Evolutionary conservation across 306 rosid genomes (phyloP).

Genomic region (Pyrus communis): DNA sequence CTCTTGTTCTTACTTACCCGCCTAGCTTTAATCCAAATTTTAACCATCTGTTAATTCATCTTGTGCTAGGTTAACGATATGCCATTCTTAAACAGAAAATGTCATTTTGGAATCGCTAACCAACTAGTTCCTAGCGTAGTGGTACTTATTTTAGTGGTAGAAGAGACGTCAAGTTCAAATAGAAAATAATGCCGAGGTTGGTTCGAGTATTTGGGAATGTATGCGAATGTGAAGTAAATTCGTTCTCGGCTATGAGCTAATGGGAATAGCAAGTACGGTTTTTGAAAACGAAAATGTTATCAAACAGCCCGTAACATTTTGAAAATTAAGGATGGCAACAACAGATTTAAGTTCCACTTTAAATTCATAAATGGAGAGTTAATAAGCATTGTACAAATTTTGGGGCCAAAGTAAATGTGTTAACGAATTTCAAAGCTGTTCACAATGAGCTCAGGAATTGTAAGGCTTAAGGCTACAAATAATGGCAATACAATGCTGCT

Average conservation of each 20-base stretch:
- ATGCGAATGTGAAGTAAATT: neutral
- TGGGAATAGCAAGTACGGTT: neutral
- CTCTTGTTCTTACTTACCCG: neutral
- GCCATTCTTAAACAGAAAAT: too few relatives aligned
- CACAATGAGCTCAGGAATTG: neutral
- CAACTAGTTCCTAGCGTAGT: too few relatives aligned
- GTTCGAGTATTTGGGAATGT: neutral
- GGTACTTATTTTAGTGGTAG: too few relatives aligned
- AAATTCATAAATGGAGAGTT: neutral
- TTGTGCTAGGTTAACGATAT: too few relatives aligned
- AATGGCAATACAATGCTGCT: neutral
- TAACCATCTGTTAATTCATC: neutral
- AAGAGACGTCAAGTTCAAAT: neutral
- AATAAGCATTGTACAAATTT: neutral
- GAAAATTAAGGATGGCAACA: neutral
- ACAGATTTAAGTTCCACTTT: neutral
- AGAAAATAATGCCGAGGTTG: too few relatives aligned
- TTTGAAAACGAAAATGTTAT: too few relatives aligned
- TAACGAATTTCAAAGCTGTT: neutral
- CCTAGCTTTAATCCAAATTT: neutral
- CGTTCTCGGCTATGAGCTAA: too few relatives aligned
- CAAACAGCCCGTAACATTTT: too few relatives aligned
- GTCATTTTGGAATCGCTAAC: neutral
- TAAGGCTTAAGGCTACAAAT: neutral
- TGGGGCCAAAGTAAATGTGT: neutral